Percentiles rank a stretch among this genome's conserved stretches.
Evolutionary conservation across 176 grass and related monocot species (phyloP).

Genomic region (Neostapfia colusana): DNA sequence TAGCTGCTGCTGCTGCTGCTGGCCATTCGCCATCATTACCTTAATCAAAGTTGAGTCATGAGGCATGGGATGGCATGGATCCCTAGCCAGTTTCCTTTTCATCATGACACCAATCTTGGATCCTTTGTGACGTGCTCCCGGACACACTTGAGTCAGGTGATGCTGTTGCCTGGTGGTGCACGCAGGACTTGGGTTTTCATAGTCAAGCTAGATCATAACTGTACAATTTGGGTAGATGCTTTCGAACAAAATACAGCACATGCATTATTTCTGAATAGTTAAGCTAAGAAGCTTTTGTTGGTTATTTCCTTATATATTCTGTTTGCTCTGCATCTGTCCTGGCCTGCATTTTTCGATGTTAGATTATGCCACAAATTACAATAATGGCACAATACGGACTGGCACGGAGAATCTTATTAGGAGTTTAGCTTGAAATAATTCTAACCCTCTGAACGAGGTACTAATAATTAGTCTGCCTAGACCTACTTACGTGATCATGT

Average conservation of each 20-base stretch:
- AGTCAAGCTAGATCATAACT: neutral
- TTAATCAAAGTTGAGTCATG: constrained; percentile 65
- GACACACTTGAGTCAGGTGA: constrained; percentile 20
- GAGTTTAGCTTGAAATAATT: constrained; percentile 27
- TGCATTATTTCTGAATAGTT: no score
- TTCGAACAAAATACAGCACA: no score
- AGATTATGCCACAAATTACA: constrained; percentile 25
- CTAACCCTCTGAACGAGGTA: constrained; percentile 45
- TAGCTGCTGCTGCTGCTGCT: constrained; percentile 51
- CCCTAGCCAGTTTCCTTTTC: constrained; percentile 40
- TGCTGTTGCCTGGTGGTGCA: constrained; percentile 8
- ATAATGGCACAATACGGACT: neutral
- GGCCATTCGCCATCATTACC: constrained; percentile 69
- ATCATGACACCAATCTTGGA: constrained; percentile 45
- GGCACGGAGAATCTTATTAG: constrained; percentile 30
- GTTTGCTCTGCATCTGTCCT: constrained; percentile 1
- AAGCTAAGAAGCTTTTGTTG: no score
- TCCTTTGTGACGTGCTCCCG: constrained; percentile 33
- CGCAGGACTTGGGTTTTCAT: neutral
- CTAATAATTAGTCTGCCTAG: constrained; percentile 33
- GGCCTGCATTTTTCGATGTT: neutral
- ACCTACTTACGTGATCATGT: constrained; percentile 42
- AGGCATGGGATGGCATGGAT: constrained; percentile 26
- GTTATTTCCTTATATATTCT: neutral
- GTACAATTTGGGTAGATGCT: no score